These are phyloP conservation scores for Erodium chrysanthum DNA, from an alignment of 441 rosid genomes.

Conservation along the genomic window DNA sequence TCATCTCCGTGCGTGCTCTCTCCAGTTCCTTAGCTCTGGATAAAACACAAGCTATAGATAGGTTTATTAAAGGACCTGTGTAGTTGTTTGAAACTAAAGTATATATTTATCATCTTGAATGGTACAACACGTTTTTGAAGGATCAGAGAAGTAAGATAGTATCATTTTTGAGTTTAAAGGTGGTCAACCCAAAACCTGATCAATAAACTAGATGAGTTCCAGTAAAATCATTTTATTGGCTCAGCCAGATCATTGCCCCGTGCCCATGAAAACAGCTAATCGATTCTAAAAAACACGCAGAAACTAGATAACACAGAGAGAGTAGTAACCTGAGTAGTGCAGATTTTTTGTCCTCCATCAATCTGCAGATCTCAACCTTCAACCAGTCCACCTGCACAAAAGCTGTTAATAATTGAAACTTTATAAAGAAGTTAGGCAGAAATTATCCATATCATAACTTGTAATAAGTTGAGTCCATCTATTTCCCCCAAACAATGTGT, in stretches of 20 bases:
- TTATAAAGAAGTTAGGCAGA: slow-evolving; percentile 33
- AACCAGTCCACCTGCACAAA: slow-evolving; percentile 55
- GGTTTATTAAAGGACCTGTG: not conserved
- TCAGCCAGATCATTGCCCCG: not conserved
- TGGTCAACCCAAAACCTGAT: too few species aligned
- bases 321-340: slow-evolving; percentile 46
- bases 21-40: slow-evolving; percentile 64
- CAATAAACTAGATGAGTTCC: not conserved
- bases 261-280: not conserved
- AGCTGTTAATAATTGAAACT: slow-evolving; percentile 48
- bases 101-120: not conserved
- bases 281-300: slow-evolving; percentile 8
- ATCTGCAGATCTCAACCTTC: slow-evolving; percentile 58
- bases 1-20: slow-evolving; percentile 64
- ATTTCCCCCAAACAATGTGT: not conserved
- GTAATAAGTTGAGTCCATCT: not conserved
- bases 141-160: not conserved
- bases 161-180: not conserved
- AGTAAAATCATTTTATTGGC: not conserved
- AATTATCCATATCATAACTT: not conserved
- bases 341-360: slow-evolving; percentile 60
- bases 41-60: slow-evolving; percentile 15
- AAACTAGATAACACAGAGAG: slow-evolving; percentile 15
- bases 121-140: not conserved
- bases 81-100: not conserved